Evolutionary conservation across 495 filamentous ascomycete species (phyloP).

Genomic region (Penicillium egyptiacum): DNA sequence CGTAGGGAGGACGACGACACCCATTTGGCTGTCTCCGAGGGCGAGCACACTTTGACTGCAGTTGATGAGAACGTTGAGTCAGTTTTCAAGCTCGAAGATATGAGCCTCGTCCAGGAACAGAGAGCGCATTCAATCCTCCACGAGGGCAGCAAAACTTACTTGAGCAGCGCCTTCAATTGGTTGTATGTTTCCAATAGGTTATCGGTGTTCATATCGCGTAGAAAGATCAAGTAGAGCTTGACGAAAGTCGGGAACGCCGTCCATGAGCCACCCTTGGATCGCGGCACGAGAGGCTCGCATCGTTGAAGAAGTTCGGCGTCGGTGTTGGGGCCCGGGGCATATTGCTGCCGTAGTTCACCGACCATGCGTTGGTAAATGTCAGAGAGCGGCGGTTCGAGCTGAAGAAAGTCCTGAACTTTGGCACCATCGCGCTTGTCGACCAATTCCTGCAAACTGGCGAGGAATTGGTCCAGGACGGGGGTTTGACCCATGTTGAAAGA

Average conservation of each 20-base stretch:
- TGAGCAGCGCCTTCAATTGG: constrained; percentile 66
- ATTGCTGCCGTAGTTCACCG: constrained; percentile 59
- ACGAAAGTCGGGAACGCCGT: constrained; percentile 73
- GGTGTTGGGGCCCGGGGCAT: constrained; percentile 47
- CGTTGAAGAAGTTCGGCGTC: constrained; percentile 58
- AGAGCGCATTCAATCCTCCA: not conserved
- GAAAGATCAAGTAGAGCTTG: constrained; percentile 73
- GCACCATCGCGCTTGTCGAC: constrained; percentile 54
- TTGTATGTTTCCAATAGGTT: constrained; percentile 75
- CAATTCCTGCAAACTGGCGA: constrained; percentile 53
- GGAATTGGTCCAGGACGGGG: constrained; percentile 56
- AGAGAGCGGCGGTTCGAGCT: constrained; percentile 64
- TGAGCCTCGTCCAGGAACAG: not conserved
- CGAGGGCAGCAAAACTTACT: constrained; percentile 49
- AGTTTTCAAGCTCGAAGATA: not conserved
- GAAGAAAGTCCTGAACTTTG: constrained; percentile 56
- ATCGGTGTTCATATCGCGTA: constrained; percentile 73
- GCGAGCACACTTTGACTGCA: constrained; percentile 72
- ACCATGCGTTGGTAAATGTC: constrained; percentile 67
- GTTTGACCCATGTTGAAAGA: constrained; percentile 34
- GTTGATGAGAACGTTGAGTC: constrained; percentile 1
- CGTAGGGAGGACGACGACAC: constrained; percentile 73
- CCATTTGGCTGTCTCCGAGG: constrained; percentile 73
- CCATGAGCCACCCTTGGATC: constrained; percentile 64
- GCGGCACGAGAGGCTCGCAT: constrained; percentile 57